Base-by-base conservation (phyloP, 2,329 filamentous ascomycete genomes). In the Pseudogymnoascus sp. region DNA sequence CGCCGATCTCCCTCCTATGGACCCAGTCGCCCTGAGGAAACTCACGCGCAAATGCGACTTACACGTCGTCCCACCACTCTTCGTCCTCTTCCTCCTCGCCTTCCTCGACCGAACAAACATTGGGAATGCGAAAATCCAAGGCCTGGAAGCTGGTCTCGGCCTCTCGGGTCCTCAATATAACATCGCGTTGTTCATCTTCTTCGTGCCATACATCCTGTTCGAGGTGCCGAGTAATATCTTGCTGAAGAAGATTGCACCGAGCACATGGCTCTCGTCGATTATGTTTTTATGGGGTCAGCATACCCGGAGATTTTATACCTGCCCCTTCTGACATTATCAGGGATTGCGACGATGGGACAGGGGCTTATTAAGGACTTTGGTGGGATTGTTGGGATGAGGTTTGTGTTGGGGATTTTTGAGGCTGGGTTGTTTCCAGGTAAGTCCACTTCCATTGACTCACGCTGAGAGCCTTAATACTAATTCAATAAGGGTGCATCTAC, bases 51-150 rank as follows among this genome's bases (percentile, higher is more conserved):
- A 70, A 37, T 59, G 67, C 14, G 68, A 71, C 61, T 25, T 68
- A 0, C 64, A 67, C 49, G 61, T 71, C 36, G 49, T 69, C 2
- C 68, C 68, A 16, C 61, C 63, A 2, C 65, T 90, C 6, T 86
- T 84, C 63, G 78, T 91, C 59, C 80, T 92, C 36, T 92, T 92
- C 69, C 80, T 93, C 1, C 80, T 91, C 61, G 88, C 87, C 65
- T 92, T 91, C 73, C 80, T 92, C 46, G 86, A 88, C 71, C 81
- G 88, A 12, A 92, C 90, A 25, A 93, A 95, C 69, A 92, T 95
- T 64, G 90, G 90, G 49, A 95, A 81, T 75, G 91, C 84, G 38
- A 86, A 85, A 67, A 82, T 87, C 64, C 82, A 82, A 23, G 80
- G 81, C 1, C 69, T 91, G 59, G 84, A 88, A 72, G 74, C 79